A percentile compares a stretch with the other conserved stretches of the same genome.
phyloP scores from a whole-genome alignment of 192 early-diverging fungal genomes.

The Coemansia sp. region DNA sequence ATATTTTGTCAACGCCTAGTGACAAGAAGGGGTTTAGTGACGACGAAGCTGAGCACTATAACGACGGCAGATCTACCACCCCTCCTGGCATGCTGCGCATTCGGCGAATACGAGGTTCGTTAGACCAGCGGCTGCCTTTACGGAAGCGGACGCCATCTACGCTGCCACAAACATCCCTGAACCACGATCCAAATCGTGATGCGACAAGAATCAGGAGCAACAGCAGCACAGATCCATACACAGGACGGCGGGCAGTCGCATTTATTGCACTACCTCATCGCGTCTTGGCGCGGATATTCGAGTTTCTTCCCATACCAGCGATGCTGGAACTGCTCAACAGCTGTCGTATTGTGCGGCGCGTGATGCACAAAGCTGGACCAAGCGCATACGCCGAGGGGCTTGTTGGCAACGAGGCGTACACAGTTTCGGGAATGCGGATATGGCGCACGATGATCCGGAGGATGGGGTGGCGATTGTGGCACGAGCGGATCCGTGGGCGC shows the following conservation, averaged over 20 bases:
- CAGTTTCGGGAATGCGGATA: constrained; percentile 22
- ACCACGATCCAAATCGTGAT: background rate
- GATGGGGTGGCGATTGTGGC: constrained; percentile 43
- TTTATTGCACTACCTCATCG: constrained; percentile 29
- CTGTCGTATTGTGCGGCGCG: constrained; percentile 47
- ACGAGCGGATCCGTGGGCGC: constrained; percentile 25
- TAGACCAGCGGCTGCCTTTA: constrained; percentile 10
- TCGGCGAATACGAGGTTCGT: background rate
- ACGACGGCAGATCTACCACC: constrained; percentile 9
- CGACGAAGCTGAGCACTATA: background rate
- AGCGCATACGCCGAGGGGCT: background rate
- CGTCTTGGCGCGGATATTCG: constrained; percentile 23
- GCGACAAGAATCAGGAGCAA: background rate
- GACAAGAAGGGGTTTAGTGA: background rate
- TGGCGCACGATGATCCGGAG: constrained; percentile 40
- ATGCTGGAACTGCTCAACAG: constrained; percentile 31
- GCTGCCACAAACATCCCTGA: background rate
- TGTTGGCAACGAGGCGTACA: constrained; percentile 29
- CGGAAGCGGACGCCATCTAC: constrained; percentile 13
- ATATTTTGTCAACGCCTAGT: background rate
- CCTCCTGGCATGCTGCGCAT: constrained; percentile 35
- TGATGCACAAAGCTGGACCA: constrained; percentile 26
- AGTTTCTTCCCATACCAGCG: constrained; percentile 23
- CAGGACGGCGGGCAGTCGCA: background rate
- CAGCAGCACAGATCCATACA: background rate